Conservation (phyloP, 768 basidiomycete genomes). For the Macrocybe gigantea region DNA sequence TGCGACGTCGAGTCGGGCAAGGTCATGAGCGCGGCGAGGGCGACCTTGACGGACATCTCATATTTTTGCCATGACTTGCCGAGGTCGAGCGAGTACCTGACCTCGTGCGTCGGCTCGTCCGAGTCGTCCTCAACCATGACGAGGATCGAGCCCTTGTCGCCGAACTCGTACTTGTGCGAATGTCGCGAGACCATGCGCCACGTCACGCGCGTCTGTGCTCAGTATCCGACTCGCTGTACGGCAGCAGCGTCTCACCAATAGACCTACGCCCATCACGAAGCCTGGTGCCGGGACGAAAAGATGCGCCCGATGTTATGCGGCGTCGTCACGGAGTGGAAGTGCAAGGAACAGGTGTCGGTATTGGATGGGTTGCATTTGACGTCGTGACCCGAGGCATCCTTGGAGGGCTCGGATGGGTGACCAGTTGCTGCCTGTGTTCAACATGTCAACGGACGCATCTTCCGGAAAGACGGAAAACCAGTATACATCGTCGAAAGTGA, state of each 20-base stretch:
- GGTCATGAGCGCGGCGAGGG: slow-evolving; percentile 74
- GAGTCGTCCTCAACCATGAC: slow-evolving; percentile 74
- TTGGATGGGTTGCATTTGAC: slow-evolving; percentile 59
- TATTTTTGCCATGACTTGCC: slow-evolving; percentile 76
- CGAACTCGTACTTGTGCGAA: slow-evolving; percentile 95
- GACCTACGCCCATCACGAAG: slow-evolving; percentile 96
- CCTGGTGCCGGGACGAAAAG: slow-evolving; percentile 96
- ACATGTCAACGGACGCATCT: not conserved
- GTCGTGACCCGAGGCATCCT: slow-evolving; percentile 55
- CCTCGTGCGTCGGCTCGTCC: slow-evolving; percentile 55
- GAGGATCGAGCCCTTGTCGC: slow-evolving; percentile 78
- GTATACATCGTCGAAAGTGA: slow-evolving; percentile 80
- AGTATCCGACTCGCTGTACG: slow-evolving; percentile 88
- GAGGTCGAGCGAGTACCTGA: slow-evolving; percentile 78
- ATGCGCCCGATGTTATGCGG: slow-evolving; percentile 93
- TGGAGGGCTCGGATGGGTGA: slow-evolving; percentile 48
- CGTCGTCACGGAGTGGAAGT: slow-evolving; percentile 88
- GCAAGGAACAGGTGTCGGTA: slow-evolving; percentile 66
- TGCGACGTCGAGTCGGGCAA: slow-evolving; percentile 95
- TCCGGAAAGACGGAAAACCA: not conserved
- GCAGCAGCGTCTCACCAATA: slow-evolving; percentile 58
- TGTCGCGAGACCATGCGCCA: slow-evolving; percentile 76
- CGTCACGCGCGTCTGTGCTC: slow-evolving; percentile 73
- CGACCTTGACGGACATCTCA: slow-evolving; percentile 66
- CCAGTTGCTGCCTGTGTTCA: slow-evolving; percentile 67